Evolutionary conservation across 225 moss, liverwort and hornwort species (phyloP), one percentile per base, ranked within the genome.

Genomic region (Bryum argenteum): DNA sequence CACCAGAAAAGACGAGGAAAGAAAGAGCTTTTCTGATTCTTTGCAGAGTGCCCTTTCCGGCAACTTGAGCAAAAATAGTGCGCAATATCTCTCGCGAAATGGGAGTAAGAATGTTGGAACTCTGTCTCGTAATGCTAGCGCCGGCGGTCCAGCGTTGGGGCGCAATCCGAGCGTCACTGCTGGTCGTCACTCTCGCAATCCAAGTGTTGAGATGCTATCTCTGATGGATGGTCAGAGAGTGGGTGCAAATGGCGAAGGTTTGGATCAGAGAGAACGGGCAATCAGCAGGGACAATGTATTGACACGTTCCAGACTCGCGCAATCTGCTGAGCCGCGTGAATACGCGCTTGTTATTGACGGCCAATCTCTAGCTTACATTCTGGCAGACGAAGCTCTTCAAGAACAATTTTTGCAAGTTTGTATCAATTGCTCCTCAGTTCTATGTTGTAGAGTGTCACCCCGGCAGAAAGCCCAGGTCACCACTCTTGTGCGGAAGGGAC

Each of bases 261-360:
- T 84, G 73, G 81, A 83, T 61, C 81, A 79, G 69, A 51, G 81
- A 63, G 87, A 78, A 65, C 48, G 70, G 40, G 45, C 75, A 0
- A 53, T 74, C 8, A 72, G 58, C 28, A 84, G 64, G 50, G 89
- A 76, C 33, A 61, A 44, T 41, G 48, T 65, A 9, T 24, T 70
- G 58, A 59, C 78, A 13, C 66, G 42, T 39, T 73, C 81, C 5
- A 19, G 38, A 63, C 67, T 51, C 4, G 52, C 9, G 53, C 6
- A 7, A 20, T 16, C 15, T 72, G 44, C 53, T 0, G 78, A 83
- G 63, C 28, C 67, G 14, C 67, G 54, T 15, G 87, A 77, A 42
- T 93, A 90, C 61, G 91, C 96, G 12, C 90, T 96, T 69, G 87
- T 93, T 21, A 93, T 96, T 11, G 96, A 96, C 80, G 96, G 96